phyloP scores from a whole-genome alignment of 2,329 filamentous ascomycete genomes.

The Aspergillus melleus region DNA sequence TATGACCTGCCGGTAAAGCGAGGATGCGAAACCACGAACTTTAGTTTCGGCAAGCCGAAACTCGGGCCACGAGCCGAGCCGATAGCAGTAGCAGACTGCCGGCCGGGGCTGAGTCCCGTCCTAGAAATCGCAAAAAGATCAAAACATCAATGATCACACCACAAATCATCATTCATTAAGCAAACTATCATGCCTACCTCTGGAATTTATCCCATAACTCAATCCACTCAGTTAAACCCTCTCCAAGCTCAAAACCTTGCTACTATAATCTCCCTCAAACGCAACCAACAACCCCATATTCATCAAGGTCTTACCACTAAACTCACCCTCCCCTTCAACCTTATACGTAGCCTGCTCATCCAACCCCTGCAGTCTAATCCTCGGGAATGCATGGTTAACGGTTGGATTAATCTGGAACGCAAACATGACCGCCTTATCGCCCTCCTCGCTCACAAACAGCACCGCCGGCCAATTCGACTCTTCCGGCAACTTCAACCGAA shows the following conservation, averaged over 20 bases:
- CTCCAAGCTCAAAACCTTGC: constrained; percentile 57
- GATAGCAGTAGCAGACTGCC: too few species aligned
- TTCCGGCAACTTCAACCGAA: constrained; percentile 59
- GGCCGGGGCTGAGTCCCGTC: too few species aligned
- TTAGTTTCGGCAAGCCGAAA: too few species aligned
- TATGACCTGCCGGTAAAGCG: too few species aligned
- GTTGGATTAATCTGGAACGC: constrained; percentile 59
- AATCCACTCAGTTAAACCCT: constrained; percentile 22
- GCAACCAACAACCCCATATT: constrained; percentile 59
- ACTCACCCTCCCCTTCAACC: constrained; percentile 53
- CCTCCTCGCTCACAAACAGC: constrained; percentile 58
- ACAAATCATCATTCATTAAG: neutral
- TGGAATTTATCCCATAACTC: too few species aligned
- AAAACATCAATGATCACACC: too few species aligned
- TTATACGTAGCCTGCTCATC: constrained; percentile 56
- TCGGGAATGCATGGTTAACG: constrained; percentile 56
- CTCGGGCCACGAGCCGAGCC: too few species aligned
- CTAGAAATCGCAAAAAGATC: too few species aligned
- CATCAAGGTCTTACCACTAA: constrained; percentile 62
- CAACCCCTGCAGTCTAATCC: constrained; percentile 57
- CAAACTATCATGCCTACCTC: neutral
- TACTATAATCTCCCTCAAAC: constrained; percentile 58
- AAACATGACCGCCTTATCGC: constrained; percentile 55
- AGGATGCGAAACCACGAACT: too few species aligned
- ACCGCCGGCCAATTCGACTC: constrained; percentile 64